phyloP scores from a whole-genome alignment of 805 yeast genomes.

The Metschnikowia cubensis region DNA sequence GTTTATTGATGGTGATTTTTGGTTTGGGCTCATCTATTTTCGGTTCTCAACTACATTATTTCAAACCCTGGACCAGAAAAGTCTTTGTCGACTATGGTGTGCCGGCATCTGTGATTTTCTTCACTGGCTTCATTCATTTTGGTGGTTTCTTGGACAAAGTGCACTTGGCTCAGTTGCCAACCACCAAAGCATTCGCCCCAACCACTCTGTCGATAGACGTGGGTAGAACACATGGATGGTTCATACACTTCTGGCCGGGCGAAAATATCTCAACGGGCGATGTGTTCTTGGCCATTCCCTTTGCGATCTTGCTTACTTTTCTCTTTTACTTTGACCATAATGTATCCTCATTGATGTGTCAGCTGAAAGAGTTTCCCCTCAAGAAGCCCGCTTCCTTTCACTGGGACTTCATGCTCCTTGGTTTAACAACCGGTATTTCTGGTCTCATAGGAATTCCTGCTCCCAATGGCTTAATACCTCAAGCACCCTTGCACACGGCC shows the following conservation, averaged over 20 bases:
- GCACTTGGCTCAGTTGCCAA: conserved; percentile 60
- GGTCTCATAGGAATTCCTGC: conserved; percentile 92
- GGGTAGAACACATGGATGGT: conserved; percentile 61
- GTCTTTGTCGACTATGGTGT: conserved; percentile 83
- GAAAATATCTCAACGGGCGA: conserved; percentile 59
- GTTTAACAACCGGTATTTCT: conserved; percentile 80
- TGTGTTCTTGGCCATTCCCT: conserved; percentile 87
- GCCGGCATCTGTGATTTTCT: conserved; percentile 78
- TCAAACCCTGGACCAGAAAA: conserved; percentile 58
- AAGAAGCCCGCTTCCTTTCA: conserved; percentile 88
- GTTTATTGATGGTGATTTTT: conserved; percentile 69
- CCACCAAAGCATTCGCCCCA: conserved; percentile 70
- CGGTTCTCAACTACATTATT: conserved; percentile 60
- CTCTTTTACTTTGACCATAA: conserved; percentile 94
- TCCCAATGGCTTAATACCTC: conserved; percentile 95
- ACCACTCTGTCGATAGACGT: conserved; percentile 37
- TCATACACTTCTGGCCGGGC: conserved; percentile 67
- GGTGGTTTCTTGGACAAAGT: conserved; percentile 69
- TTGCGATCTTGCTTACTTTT: conserved; percentile 79
- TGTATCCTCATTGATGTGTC: conserved; percentile 90
- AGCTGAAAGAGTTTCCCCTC: conserved; percentile 73
- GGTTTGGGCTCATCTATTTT: conserved; percentile 61
- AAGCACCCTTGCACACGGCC: conserved; percentile 89
- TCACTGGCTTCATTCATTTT: conserved; percentile 90
- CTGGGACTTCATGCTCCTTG: conserved; percentile 84